Conservation (phyloP, 2,329 filamentous ascomycete species). For the Cercospora sp. region DNA sequence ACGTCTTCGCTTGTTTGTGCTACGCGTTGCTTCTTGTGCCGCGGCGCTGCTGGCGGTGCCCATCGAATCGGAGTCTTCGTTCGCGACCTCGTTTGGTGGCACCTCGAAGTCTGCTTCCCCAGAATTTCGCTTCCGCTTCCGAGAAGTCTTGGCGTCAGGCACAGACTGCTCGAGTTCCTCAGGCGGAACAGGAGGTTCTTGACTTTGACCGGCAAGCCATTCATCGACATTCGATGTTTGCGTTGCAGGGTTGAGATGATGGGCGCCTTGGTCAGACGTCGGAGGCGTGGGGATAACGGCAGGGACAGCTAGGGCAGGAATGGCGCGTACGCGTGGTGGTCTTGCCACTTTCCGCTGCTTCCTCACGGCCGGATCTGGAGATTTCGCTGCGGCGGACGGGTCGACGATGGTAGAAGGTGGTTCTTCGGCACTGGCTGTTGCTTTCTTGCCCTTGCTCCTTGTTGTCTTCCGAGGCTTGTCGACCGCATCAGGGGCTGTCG, state of each 20-base stretch:
- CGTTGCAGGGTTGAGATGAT: neutral
- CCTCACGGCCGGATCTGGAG: neutral
- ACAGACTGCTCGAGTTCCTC: constrained; percentile 2
- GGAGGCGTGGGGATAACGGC: constrained; percentile 14
- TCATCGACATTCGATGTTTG: constrained; percentile 9
- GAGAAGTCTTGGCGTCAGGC: constrained; percentile 10
- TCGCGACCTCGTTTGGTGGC: constrained; percentile 9
- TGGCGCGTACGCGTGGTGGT: neutral
- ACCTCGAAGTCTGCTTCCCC: constrained; percentile 22
- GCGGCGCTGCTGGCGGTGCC: constrained; percentile 5
- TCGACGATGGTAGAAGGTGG: neutral
- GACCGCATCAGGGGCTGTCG: neutral
- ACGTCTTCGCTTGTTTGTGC: neutral
- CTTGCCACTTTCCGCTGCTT: constrained; percentile 5
- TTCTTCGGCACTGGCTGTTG: neutral
- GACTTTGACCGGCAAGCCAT: constrained; percentile 16
- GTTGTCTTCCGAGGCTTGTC: neutral
- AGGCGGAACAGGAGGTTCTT: constrained; percentile 16
- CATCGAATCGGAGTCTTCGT: constrained; percentile 11
- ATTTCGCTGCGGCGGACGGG: neutral
- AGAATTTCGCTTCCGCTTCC: constrained; percentile 22
- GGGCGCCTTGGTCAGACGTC: constrained; percentile 9
- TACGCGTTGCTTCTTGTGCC: constrained; percentile 11
- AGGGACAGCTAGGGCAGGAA: neutral
- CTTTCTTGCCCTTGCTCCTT: neutral